phyloP scores from a whole-genome alignment of 345 rosid species.

The Excoecaria agallocha region DNA sequence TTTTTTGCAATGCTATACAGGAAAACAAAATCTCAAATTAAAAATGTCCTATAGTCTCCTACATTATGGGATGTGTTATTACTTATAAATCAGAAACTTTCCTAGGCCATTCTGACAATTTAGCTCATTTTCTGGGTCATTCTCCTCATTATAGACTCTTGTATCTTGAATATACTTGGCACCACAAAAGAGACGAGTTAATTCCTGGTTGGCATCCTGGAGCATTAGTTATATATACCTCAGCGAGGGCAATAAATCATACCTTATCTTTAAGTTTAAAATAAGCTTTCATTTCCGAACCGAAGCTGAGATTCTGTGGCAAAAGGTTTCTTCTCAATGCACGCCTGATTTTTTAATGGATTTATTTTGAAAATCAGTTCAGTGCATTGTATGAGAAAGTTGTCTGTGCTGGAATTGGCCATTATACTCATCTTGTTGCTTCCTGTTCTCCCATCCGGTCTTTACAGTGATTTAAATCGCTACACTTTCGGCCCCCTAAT shows the following conservation, averaged over 20 bases:
- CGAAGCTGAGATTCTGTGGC: neutral
- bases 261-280: neutral
- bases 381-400: neutral
- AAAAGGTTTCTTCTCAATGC: neutral
- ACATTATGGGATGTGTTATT: neutral
- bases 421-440: neutral
- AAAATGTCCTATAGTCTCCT: neutral
- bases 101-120: neutral
- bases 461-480: neutral
- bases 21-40: neutral
- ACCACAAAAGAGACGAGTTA: neutral
- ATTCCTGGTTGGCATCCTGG: neutral
- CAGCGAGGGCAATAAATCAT: no score
- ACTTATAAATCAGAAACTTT: neutral
- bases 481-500: conserved; percentile 22
- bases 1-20: neutral
- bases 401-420: neutral
- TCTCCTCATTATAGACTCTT: neutral
- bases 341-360: neutral
- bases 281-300: neutral
- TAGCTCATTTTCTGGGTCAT: neutral
- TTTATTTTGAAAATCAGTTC: neutral
- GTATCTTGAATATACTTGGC: neutral
- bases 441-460: no score
- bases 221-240: no score